phyloP scores from a whole-genome alignment of 1,139 yeast species.

The Blastobotrys aristatus region DNA sequence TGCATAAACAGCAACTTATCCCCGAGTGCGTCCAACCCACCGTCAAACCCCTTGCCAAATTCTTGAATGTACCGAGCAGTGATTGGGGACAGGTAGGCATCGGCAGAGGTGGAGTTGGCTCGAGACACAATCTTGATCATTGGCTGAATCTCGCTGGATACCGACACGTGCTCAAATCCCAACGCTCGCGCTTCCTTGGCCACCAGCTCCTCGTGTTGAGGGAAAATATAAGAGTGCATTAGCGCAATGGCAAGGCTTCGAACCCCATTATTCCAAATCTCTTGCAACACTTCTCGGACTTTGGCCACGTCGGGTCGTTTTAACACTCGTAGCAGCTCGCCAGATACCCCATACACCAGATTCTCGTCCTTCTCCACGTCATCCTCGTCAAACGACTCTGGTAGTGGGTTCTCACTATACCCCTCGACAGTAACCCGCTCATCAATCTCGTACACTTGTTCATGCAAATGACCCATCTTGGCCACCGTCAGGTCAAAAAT shows the following conservation, averaged over 20 bases:
- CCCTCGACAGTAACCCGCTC: constrained; percentile 71
- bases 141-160: constrained; percentile 63
- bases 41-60: constrained; percentile 56
- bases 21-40: constrained; percentile 43
- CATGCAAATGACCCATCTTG: constrained; percentile 57
- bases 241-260: constrained; percentile 63
- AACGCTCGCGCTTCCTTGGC: constrained; percentile 53
- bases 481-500: constrained; percentile 59
- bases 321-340: constrained; percentile 56
- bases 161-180: constrained; percentile 59
- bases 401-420: constrained; percentile 54
- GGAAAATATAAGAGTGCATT: constrained; percentile 65
- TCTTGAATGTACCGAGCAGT: constrained; percentile 56
- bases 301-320: constrained; percentile 43
- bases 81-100: constrained; percentile 74
- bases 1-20: constrained; percentile 51
- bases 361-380: constrained; percentile 29
- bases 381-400: constrained; percentile 29
- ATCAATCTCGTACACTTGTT: constrained; percentile 59
- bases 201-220: constrained; percentile 56
- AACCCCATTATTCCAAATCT: constrained; percentile 50
- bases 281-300: constrained; percentile 39
- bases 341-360: constrained; percentile 51
- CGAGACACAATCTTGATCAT: constrained; percentile 69
- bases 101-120: constrained; percentile 69